phyloP scores from a whole-genome alignment of 2,329 filamentous ascomycete genomes.

The Nothophaeocryptopus gaeumannii region DNA sequence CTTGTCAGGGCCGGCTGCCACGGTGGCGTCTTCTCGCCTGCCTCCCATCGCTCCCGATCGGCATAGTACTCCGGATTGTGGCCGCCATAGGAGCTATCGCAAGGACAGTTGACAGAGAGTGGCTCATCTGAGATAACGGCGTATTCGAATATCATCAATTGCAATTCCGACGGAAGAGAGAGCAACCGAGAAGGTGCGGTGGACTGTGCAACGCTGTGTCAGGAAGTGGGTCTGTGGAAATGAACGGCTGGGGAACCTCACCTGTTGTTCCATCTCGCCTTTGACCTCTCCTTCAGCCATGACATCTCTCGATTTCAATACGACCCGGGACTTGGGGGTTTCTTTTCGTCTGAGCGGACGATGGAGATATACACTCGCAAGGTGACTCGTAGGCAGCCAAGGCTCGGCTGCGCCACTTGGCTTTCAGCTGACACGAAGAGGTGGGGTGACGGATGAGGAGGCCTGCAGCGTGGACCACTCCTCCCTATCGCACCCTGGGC shows the following conservation, averaged over 20 bases:
- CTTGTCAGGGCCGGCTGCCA: constrained; percentile 22
- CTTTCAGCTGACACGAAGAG: too few relatives aligned
- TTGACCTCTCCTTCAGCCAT: too few relatives aligned
- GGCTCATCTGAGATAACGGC: constrained; percentile 16
- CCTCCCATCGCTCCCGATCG: constrained; percentile 19
- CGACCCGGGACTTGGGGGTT: too few relatives aligned
- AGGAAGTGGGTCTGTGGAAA: background rate
- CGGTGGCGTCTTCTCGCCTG: constrained; percentile 16
- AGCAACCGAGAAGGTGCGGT: constrained; percentile 5
- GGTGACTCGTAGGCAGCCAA: too few relatives aligned
- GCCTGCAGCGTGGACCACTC: too few relatives aligned
- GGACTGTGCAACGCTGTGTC: background rate
- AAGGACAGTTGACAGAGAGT: constrained; percentile 24
- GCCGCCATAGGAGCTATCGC: constrained; percentile 22
- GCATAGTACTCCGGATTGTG: constrained; percentile 15
- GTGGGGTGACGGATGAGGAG: too few relatives aligned
- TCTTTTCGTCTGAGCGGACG: too few relatives aligned
- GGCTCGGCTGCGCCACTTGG: too few relatives aligned
- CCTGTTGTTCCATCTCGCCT: too few relatives aligned
- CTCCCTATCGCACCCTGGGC: too few relatives aligned
- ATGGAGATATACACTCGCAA: too few relatives aligned
- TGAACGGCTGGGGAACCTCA: background rate
- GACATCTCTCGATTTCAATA: too few relatives aligned
- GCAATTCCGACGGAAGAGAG: constrained; percentile 18
- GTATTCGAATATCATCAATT: constrained; percentile 25